A percentile compares a stretch with the other conserved stretches of the same genome.
Evolutionary conservation across 2,329 filamentous ascomycete genomes (phyloP).

Genomic region (Aspergillus arachidicola): DNA sequence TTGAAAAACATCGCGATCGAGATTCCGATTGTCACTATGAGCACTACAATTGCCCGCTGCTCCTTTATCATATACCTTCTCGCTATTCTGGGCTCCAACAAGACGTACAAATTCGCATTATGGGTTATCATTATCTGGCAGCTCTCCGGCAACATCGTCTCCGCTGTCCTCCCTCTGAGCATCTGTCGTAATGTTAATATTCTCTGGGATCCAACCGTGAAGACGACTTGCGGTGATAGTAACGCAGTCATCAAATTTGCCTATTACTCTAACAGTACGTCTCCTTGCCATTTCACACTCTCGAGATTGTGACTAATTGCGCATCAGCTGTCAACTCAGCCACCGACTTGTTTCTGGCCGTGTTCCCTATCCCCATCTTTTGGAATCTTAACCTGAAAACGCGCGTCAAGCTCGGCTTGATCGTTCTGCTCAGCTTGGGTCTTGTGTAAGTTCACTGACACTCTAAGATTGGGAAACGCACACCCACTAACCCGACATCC

Average conservation of each 20-base stretch:
- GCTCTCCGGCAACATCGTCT: constrained; percentile 28
- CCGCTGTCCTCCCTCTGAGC: constrained; percentile 30
- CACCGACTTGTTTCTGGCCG: constrained; percentile 31
- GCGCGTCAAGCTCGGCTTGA: constrained; percentile 32
- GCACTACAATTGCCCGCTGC: constrained; percentile 31
- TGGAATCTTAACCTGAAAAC: constrained; percentile 34
- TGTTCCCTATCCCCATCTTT: constrained; percentile 33
- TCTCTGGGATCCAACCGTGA: constrained; percentile 26
- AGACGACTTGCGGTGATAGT: constrained; percentile 29
- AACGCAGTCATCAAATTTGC: constrained; percentile 29
- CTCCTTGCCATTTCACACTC: not conserved
- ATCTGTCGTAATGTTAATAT: constrained; percentile 28
- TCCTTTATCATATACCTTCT: constrained; percentile 33
- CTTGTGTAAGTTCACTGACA: constrained; percentile 25
- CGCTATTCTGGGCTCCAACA: constrained; percentile 29
- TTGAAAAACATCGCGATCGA: constrained; percentile 33
- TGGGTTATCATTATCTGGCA: constrained; percentile 29
- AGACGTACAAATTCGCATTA: constrained; percentile 22
- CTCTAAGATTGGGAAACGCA: not conserved
- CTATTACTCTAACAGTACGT: constrained; percentile 33
- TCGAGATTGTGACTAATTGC: not conserved
- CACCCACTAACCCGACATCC: not conserved
- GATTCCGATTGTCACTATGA: constrained; percentile 31
- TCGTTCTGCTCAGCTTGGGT: constrained; percentile 30
- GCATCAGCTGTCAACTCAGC: constrained; percentile 29